These are phyloP conservation scores for Wickerhamiella spandovensis DNA, from an alignment of 805 yeast genomes.

Conservation along the genomic window DNA sequence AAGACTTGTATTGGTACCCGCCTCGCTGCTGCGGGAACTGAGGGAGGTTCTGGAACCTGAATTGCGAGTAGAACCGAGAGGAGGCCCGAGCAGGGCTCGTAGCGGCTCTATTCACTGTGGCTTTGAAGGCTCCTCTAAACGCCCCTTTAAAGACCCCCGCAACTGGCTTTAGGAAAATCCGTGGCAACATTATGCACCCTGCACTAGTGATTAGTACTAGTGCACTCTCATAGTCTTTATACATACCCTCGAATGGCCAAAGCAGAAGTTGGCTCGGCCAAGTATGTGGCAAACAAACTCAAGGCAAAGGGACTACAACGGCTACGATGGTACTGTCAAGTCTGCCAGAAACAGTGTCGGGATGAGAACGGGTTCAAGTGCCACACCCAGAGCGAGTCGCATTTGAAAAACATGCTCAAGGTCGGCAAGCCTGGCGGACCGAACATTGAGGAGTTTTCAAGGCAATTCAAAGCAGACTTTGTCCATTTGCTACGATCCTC, in stretches of 20 bases:
- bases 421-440: constrained; percentile 31
- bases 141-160: background rate
- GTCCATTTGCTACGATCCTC: constrained; percentile 43
- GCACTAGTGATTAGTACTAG: background rate
- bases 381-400: constrained; percentile 75
- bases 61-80: background rate
- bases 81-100: too few species aligned
- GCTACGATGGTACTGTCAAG: constrained; percentile 74
- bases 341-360: constrained; percentile 85
- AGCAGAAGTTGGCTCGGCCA: constrained; percentile 55
- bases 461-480: constrained; percentile 50
- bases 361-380: constrained; percentile 93
- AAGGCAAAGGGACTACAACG: constrained; percentile 78
- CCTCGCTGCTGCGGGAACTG: background rate
- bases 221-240: background rate
- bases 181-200: background rate
- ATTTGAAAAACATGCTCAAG: constrained; percentile 42
- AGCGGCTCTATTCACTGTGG: too few species aligned
- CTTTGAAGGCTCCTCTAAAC: background rate
- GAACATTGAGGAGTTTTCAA: constrained; percentile 43
- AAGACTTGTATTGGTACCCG: background rate
- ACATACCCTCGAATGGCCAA: constrained; percentile 30
- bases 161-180: background rate
- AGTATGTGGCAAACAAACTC: constrained; percentile 59
- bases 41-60: background rate